A percentile compares a stretch with the other conserved stretches of the same genome.
Evolutionary conservation across 305 asterid genomes (phyloP).

Genomic region (Solanum hybrid): DNA sequence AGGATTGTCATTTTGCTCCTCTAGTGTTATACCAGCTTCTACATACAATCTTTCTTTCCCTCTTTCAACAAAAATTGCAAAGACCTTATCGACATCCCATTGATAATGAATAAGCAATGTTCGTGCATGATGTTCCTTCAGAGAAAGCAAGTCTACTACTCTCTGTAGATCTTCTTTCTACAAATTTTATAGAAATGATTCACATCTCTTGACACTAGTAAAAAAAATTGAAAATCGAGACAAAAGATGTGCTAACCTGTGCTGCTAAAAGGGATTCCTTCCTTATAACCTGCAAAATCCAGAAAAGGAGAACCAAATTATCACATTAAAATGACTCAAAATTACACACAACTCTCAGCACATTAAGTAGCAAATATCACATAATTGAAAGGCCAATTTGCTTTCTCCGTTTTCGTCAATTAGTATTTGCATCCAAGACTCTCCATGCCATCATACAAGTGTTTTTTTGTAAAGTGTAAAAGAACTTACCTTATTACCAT

Average conservation of each 20-base stretch:
- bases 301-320: background rate
- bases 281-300: slow-evolving; percentile 36
- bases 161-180: slow-evolving; percentile 44
- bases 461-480: background rate
- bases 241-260: slow-evolving; percentile 29
- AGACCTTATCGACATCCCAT: slow-evolving; percentile 40
- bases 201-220: background rate
- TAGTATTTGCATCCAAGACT: background rate
- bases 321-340: background rate
- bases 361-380: background rate
- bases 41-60: slow-evolving; percentile 30
- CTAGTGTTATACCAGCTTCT: slow-evolving; percentile 33
- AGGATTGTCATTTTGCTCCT: slow-evolving; percentile 1
- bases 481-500: background rate
- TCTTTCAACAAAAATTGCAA: slow-evolving; percentile 28
- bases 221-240: background rate
- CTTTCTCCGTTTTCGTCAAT: background rate
- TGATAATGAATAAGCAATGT: slow-evolving; percentile 46
- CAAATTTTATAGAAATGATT: background rate
- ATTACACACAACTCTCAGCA: background rate
- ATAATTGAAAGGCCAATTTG: background rate
- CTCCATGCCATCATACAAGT: background rate
- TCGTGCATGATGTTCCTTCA: slow-evolving; percentile 46
- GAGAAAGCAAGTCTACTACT: slow-evolving; percentile 41
- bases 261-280: slow-evolving; percentile 54